Conservation (phyloP, 768 basidiomycete species). For the Rhodotorula kratochvilovae region DNA sequence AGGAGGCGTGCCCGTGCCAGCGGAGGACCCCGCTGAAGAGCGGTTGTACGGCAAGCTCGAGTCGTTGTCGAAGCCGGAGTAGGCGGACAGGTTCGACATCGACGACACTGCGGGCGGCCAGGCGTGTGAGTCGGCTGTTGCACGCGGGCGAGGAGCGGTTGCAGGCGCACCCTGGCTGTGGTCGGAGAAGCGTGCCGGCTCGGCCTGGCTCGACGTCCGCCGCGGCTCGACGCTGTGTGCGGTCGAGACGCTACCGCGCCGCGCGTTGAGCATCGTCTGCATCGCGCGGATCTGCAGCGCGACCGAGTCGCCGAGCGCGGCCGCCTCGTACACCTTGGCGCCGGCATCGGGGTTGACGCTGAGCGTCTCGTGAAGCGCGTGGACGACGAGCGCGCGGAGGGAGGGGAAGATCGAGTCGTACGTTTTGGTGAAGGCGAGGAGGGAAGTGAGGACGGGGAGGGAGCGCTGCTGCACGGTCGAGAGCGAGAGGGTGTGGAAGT, state of each 20-base stretch:
- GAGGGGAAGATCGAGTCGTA: conserved; percentile 63
- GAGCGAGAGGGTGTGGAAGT: conserved; percentile 80
- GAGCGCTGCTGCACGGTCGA: conserved; percentile 86
- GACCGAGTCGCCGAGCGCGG: conserved; percentile 22
- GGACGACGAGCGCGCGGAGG: conserved; percentile 72
- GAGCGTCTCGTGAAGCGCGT: conserved; percentile 85
- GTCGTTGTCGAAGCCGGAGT: not conserved
- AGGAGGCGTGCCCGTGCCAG: not conserved
- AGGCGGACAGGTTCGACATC: not conserved
- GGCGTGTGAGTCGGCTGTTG: not conserved
- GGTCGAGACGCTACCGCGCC: not conserved
- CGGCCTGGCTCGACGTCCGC: not conserved
- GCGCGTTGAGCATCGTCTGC: conserved; percentile 26
- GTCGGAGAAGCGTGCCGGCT: not conserved
- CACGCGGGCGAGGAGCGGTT: not conserved
- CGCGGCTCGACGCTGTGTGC: not conserved
- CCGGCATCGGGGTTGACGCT: not conserved
- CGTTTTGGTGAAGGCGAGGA: conserved; percentile 74
- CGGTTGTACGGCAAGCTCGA: conserved; percentile 1
- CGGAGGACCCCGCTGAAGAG: not conserved
- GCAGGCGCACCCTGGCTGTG: conserved; percentile 1
- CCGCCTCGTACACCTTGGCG: conserved; percentile 35
- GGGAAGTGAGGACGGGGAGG: conserved; percentile 77
- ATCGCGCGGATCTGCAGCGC: conserved; percentile 31
- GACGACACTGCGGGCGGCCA: too few relatives aligned